These are phyloP conservation scores for Cladosporium halotolerans DNA, from an alignment of 2,329 filamentous ascomycete species.

Conservation along the genomic window DNA sequence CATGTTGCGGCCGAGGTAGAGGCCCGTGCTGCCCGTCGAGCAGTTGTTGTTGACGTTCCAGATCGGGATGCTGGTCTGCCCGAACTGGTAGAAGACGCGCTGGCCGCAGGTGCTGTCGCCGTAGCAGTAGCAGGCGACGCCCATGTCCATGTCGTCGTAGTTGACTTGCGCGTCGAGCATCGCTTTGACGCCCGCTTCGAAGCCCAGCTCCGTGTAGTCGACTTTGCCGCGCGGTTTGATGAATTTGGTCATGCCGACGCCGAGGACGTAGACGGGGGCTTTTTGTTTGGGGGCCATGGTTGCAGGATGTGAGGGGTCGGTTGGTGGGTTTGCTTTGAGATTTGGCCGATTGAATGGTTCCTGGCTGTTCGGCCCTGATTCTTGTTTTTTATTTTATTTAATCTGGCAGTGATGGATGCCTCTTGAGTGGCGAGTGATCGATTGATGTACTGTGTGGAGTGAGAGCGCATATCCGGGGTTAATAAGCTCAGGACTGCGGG, in stretches of 20 bases:
- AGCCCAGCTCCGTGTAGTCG: constrained; percentile 90
- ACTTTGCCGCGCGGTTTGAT: constrained; percentile 93
- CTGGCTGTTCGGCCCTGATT: not conserved
- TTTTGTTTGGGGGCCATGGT: constrained; percentile 11
- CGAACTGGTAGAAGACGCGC: constrained; percentile 97
- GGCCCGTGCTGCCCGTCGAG: constrained; percentile 85
- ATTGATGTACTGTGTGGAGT: no score
- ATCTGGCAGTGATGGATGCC: not conserved
- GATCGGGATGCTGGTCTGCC: constrained; percentile 92
- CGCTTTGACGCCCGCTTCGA: constrained; percentile 85
- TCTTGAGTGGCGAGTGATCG: no score
- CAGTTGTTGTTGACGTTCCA: constrained; percentile 99
- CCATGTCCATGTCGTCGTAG: constrained; percentile 94
- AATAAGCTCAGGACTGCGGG: no score
- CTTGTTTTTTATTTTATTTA: no score
- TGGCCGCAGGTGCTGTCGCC: constrained; percentile 92
- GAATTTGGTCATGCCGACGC: constrained; percentile 99
- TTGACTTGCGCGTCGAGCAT: constrained; percentile 79
- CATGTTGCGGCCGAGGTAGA: constrained; percentile 75
- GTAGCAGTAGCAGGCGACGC: constrained; percentile 96
- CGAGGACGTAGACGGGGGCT: constrained; percentile 66
- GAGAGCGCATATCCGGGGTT: no score
- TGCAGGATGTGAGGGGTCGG: not conserved
- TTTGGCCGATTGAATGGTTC: not conserved
- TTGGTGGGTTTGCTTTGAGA: not conserved